Percentiles rank a stretch among this genome's conserved stretches.
Evolutionary conservation across 2,329 filamentous ascomycete genomes (phyloP).

Genomic region (Ophiostoma fasciatum): DNA sequence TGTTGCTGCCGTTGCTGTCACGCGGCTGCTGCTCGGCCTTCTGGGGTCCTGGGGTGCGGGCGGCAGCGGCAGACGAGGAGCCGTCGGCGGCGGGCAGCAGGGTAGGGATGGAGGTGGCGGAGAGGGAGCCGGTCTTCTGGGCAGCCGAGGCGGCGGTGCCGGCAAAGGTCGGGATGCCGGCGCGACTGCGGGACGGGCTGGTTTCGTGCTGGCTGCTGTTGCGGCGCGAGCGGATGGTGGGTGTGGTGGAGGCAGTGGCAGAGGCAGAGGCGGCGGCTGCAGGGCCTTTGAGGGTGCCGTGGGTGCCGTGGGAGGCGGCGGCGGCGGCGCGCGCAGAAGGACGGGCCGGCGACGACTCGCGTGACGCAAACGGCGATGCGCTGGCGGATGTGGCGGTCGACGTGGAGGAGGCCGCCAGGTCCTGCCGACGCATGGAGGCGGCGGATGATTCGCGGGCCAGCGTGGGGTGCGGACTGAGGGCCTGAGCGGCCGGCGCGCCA

Average conservation of each 20-base stretch:
- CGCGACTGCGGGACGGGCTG: conserved; percentile 42
- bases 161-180: conserved; percentile 43
- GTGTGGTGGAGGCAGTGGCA: neutral
- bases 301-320: neutral
- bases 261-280: neutral
- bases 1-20: no score
- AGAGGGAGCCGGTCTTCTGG: conserved; percentile 43
- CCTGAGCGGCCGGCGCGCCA: conserved; percentile 14
- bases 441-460: conserved; percentile 15
- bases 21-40: conserved; percentile 48
- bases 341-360: conserved; percentile 34
- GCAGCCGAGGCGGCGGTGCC: conserved; percentile 45
- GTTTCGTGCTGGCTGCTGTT: conserved; percentile 49
- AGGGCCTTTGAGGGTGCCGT: no score
- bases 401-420: conserved; percentile 10
- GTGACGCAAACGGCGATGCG: conserved; percentile 20
- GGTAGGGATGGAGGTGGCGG: conserved; percentile 51
- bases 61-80: conserved; percentile 37
- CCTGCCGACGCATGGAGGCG: conserved; percentile 12
- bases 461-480: conserved; percentile 12
- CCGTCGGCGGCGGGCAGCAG: conserved; percentile 42
- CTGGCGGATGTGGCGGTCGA: conserved; percentile 17
- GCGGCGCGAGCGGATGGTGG: conserved; percentile 40
- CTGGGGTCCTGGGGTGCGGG: conserved; percentile 48
- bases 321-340: conserved; percentile 18